Evolutionary conservation across 208 protist genomes (phyloP).

Genomic region (Phytomonas serpens): DNA sequence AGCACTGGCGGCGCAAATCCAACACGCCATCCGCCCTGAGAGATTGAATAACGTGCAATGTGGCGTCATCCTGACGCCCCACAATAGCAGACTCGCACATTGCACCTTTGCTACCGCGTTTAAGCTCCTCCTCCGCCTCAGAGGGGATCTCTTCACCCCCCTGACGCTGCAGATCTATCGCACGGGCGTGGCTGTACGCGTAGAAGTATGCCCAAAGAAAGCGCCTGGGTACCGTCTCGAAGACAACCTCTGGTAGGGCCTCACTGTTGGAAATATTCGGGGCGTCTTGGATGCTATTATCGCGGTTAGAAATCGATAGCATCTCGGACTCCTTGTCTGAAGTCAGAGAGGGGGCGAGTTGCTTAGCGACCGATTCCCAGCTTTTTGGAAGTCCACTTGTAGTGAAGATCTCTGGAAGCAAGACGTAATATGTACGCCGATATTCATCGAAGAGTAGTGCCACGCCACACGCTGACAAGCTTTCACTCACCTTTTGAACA

Average conservation of each 20-base stretch:
- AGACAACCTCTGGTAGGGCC: slow-evolving; percentile 4
- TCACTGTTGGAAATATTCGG: background rate
- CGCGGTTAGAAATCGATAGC: background rate
- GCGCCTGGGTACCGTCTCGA: slow-evolving; percentile 11
- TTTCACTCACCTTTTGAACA: slow-evolving; percentile 19
- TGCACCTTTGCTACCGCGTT: background rate
- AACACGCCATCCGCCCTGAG: slow-evolving; percentile 28
- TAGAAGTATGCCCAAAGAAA: slow-evolving; percentile 62
- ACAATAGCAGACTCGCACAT: background rate
- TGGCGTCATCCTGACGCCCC: background rate
- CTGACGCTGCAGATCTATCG: background rate
- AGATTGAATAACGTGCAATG: slow-evolving; percentile 23
- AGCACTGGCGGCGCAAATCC: background rate
- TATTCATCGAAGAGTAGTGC: slow-evolving; percentile 29
- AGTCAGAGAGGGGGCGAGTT: background rate
- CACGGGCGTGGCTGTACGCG: slow-evolving; percentile 28
- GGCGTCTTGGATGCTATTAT: background rate
- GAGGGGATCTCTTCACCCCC: background rate
- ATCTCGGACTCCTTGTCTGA: background rate
- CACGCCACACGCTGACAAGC: slow-evolving; percentile 21
- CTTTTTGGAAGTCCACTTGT: slow-evolving; percentile 24
- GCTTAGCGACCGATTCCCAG: slow-evolving; percentile 14
- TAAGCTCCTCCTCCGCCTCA: background rate
- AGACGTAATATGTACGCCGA: slow-evolving; percentile 22
- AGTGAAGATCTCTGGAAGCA: slow-evolving; percentile 33